Conservation (phyloP, 768 basidiomycete species). For the Russula sp. region DNA sequence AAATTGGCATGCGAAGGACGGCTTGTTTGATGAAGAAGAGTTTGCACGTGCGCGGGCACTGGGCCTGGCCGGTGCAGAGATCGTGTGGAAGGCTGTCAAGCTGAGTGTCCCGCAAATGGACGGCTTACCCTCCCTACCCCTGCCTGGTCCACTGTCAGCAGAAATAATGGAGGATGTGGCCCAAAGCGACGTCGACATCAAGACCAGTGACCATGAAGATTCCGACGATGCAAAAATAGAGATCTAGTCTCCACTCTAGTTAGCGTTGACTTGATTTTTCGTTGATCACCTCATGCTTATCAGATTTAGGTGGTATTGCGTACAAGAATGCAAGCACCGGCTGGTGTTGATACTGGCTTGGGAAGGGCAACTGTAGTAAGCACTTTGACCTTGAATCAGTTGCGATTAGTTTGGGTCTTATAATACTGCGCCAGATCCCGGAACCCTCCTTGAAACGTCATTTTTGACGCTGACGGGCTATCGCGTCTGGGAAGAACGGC, state of each 20-base stretch:
- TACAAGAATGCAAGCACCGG: not conserved
- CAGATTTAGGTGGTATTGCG: not conserved
- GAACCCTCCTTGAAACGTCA: constrained; percentile 7
- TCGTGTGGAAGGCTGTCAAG: constrained; percentile 51
- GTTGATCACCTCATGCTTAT: constrained; percentile 1
- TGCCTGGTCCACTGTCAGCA: not conserved
- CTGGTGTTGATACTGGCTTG: not conserved
- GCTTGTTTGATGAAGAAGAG: constrained; percentile 42
- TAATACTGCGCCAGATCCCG: not conserved
- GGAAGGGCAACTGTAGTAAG: not conserved
- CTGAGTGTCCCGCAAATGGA: constrained; percentile 37
- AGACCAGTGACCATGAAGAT: constrained; percentile 31
- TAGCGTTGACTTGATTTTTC: not conserved
- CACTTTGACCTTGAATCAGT: not conserved
- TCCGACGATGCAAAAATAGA: constrained; percentile 45
- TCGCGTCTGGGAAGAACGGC: not conserved
- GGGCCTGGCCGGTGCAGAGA: constrained; percentile 46
- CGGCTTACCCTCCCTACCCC: constrained; percentile 6
- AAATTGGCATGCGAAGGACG: constrained; percentile 46
- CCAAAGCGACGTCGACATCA: constrained; percentile 15
- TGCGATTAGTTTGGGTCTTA: not conserved
- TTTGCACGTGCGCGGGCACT: constrained; percentile 48
- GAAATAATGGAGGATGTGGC: constrained; percentile 4
- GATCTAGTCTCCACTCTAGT: constrained; percentile 29
- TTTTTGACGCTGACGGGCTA: not conserved